Percentiles rank a stretch among this genome's conserved stretches.
Conservation (phyloP, 768 basidiomycete genomes). For the Kondoa subrosea region DNA sequence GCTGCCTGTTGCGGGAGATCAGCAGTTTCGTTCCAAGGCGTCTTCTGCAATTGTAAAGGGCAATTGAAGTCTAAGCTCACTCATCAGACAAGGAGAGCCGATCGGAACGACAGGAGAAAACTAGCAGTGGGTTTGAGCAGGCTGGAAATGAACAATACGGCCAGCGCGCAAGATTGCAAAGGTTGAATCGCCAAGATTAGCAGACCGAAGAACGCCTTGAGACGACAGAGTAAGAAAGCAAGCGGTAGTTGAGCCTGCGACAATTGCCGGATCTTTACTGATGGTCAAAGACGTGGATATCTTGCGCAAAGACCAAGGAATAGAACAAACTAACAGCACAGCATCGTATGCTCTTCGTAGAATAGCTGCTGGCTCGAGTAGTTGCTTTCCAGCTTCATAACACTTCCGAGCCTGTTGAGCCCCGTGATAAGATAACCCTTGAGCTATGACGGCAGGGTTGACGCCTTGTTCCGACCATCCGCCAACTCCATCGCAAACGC, state of each 20-base stretch:
- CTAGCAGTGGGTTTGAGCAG: not conserved
- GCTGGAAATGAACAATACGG: not conserved
- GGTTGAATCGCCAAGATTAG: not conserved
- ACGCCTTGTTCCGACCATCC: not conserved
- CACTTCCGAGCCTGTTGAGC: not conserved
- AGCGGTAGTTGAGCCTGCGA: not conserved
- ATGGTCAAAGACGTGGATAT: not conserved
- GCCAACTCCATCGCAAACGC: not conserved
- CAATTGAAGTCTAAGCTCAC: not conserved
- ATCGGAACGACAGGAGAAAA: not conserved
- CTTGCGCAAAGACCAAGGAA: not conserved
- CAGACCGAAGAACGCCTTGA: not conserved
- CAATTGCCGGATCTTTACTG: not conserved
- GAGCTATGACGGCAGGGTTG: not conserved
- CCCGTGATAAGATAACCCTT: not conserved
- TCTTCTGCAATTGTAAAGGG: not conserved
- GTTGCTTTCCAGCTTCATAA: not conserved
- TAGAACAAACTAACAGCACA: not conserved
- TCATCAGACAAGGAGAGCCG: not conserved
- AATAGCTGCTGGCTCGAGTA: not conserved
- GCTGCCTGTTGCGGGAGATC: not conserved
- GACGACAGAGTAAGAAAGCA: not conserved
- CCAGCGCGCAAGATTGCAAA: not conserved
- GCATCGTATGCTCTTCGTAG: not conserved
- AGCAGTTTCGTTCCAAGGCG: not conserved